Base-by-base conservation (phyloP, 1,284 basidiomycete species). In the Naganishia albida region DNA sequence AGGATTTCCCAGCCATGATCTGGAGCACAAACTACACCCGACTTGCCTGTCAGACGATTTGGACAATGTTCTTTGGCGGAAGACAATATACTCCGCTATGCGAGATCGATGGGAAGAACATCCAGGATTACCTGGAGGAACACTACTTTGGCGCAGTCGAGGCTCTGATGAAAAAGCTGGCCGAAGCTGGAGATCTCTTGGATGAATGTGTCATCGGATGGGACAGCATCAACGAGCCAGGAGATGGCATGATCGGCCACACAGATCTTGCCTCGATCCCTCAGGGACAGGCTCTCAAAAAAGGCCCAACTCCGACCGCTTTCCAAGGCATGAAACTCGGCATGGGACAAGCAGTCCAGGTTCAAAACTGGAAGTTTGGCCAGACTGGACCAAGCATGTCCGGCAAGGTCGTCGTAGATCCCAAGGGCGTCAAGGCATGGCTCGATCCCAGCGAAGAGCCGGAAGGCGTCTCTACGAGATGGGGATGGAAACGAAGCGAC, bases 1-100 rank as follows among this genome's bases (percentile, higher is more conserved):
- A 60, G 25, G 68, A 68, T 16, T 84, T 93, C 67, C 93, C 95
- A 1, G 86, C 88, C 57, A 99, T 99, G 95, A 86, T 94, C 69
- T 98, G 95, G 95, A 87, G 88, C 16, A 97, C 95, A 25, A 98
- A 98, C 76, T 97, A 98, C 74, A 87, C 89, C 53, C 90, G 90
- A 13, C 85, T 97, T 18, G 86, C 89, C 44, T 87, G 86, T 15
- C 92, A 93, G 74, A 96, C 93, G 3, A 76, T 98, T 62, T 96
- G 93, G 81, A 93, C 93, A 2, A 84, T 99, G 64, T 98, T 97
- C 84, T 98, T 93, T 75, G 93, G 89, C 30, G 95, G 95, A 3
- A 85, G 85, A 39, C 86, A 88, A 59, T 98, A 87, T 76, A 93
- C 94, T 0, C 95, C 95, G 0, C 87, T 88, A 65, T 97, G 93